Percentiles rank a stretch among this genome's conserved stretches.
Evolutionary conservation across 495 filamentous ascomycete genomes (phyloP).

Genomic region (Cairneyella variabilis): DNA sequence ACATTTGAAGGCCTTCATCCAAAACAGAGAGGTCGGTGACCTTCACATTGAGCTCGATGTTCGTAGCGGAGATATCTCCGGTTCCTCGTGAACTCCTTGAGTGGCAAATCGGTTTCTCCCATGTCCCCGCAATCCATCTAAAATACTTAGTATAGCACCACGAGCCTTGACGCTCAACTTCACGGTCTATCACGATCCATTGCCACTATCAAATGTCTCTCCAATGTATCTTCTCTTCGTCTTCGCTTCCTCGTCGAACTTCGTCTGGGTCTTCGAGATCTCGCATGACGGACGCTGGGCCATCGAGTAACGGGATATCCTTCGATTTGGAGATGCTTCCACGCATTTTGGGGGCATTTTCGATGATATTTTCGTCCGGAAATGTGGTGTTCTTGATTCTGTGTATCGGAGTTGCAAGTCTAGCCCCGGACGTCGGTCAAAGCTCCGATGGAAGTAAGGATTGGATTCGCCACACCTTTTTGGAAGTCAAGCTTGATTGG

Average conservation of each 20-base stretch:
- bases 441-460: neutral
- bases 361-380: neutral
- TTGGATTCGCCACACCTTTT: neutral
- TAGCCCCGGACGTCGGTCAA: slow-evolving; percentile 9
- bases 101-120: neutral
- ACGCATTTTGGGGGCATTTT: neutral
- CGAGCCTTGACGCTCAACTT: neutral
- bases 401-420: slow-evolving; percentile 1
- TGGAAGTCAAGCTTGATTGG: neutral
- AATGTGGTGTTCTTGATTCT: neutral
- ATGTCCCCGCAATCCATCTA: neutral
- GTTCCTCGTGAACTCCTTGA: neutral
- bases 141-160: neutral
- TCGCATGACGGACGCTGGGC: too few relatives aligned
- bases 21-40: too few relatives aligned
- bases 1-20: too few relatives aligned
- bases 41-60: too few relatives aligned
- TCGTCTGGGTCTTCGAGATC: too few relatives aligned
- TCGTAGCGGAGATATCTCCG: slow-evolving; percentile 16
- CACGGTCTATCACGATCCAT: neutral
- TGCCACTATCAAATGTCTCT: neutral
- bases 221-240: neutral
- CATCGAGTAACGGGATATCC: too few relatives aligned
- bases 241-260: neutral
- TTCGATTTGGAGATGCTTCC: neutral